A percentile compares a stretch with the other conserved stretches of the same genome.
Conservation (phyloP, 2,329 filamentous ascomycete genomes). For the Teratosphaeria epicoccoides region DNA sequence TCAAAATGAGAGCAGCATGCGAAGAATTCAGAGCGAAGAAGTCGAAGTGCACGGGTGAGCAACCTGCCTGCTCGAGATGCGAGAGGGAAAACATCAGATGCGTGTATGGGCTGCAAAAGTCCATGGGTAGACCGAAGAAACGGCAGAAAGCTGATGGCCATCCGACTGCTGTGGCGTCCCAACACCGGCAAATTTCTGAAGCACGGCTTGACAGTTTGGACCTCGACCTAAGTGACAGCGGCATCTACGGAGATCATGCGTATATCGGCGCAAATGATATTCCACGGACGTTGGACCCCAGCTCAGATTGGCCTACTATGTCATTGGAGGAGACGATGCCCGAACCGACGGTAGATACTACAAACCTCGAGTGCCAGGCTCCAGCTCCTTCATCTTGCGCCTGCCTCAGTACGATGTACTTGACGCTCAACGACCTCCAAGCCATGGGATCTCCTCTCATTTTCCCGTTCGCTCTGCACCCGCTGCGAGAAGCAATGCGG, state of each 20-base stretch:
- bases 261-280: slow-evolving; percentile 10
- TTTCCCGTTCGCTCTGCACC: slow-evolving; percentile 35
- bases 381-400: slow-evolving; percentile 25
- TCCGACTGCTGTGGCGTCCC: neutral
- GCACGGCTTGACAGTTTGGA: neutral
- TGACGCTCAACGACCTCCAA: slow-evolving; percentile 34
- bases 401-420: slow-evolving; percentile 38
- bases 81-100: slow-evolving; percentile 31
- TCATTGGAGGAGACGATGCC: slow-evolving; percentile 7
- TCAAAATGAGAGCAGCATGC: slow-evolving; percentile 26
- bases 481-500: slow-evolving; percentile 33
- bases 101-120: slow-evolving; percentile 38
- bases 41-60: slow-evolving; percentile 38
- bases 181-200: neutral
- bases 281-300: slow-evolving; percentile 16
- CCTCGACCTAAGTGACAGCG: slow-evolving; percentile 2
- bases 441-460: slow-evolving; percentile 24
- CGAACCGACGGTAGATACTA: slow-evolving; percentile 14
- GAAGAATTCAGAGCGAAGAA: slow-evolving; percentile 37
- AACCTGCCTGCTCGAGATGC: slow-evolving; percentile 35
- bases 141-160: slow-evolving; percentile 25
- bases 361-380: slow-evolving; percentile 4
- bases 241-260: neutral
- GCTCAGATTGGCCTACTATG: neutral
- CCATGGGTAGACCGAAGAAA: slow-evolving; percentile 43